These are phyloP conservation scores for Septoria linicola DNA, from an alignment of 2,329 filamentous ascomycete genomes.

Conservation along the genomic window DNA sequence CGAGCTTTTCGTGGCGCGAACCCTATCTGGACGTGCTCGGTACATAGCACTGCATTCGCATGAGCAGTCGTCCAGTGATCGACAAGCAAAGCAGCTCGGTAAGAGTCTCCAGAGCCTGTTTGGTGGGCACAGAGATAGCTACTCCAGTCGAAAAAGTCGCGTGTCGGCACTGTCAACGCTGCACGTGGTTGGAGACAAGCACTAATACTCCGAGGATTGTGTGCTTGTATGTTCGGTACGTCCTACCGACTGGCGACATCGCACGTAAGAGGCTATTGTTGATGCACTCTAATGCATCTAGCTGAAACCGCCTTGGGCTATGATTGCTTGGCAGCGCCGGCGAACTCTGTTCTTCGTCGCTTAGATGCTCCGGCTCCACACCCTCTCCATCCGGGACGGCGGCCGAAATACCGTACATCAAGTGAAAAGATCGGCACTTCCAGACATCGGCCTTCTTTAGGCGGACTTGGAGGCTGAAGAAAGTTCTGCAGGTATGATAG, in stretches of 20 bases:
- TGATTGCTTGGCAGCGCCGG: background rate
- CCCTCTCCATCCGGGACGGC: constrained; percentile 3
- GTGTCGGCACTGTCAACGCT: background rate
- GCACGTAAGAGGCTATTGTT: background rate
- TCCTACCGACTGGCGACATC: too few species aligned
- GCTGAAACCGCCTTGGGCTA: background rate
- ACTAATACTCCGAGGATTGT: too few species aligned
- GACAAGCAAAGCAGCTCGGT: background rate
- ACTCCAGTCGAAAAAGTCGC: background rate
- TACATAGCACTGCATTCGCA: too few species aligned
- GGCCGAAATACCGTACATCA: background rate
- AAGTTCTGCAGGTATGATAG: too few species aligned
- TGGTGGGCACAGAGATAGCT: background rate
- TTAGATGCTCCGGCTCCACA: constrained; percentile 2
- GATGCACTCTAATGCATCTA: constrained; percentile 3
- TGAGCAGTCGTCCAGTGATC: background rate
- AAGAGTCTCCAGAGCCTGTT: constrained; percentile 3
- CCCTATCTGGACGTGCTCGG: background rate
- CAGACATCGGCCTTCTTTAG: background rate
- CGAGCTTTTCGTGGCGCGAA: background rate
- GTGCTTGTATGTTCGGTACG: too few species aligned
- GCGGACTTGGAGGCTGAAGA: too few species aligned
- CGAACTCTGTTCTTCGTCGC: background rate
- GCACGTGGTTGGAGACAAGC: background rate
- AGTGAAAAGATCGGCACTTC: background rate